Evolutionary conservation across 148 eudicot genomes (phyloP).

Genomic region (Arbutus unedo): DNA sequence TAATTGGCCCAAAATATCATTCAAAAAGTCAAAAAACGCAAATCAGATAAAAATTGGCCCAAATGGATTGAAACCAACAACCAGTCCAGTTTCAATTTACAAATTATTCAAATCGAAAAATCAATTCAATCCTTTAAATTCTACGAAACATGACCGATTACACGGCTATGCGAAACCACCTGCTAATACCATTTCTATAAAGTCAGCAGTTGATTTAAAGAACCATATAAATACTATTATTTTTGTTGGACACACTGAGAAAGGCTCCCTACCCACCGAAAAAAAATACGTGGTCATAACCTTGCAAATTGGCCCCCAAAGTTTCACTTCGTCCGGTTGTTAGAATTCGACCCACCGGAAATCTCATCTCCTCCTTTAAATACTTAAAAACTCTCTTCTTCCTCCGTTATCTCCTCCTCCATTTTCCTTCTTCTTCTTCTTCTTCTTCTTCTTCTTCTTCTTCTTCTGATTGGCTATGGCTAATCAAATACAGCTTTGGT

Average conservation of each 20-base stretch:
- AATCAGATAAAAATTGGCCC: too few relatives aligned
- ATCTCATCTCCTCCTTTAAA: neutral
- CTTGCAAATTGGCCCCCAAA: neutral
- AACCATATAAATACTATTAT: neutral
- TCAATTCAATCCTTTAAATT: neutral
- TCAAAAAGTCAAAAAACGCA: too few relatives aligned
- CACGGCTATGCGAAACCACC: neutral
- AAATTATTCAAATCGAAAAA: too few relatives aligned
- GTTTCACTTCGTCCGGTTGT: neutral
- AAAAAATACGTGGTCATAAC: neutral
- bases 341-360: neutral
- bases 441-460: neutral
- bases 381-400: neutral
- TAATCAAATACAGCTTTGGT: neutral
- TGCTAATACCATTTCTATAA: neutral
- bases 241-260: neutral
- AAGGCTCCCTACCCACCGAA: neutral
- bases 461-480: neutral
- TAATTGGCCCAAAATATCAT: too few relatives aligned
- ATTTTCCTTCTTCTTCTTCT: neutral
- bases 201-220: neutral
- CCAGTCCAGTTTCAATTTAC: too few relatives aligned
- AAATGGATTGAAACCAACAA: too few relatives aligned
- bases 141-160: neutral
- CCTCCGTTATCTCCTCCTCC: too few relatives aligned